Conservation (phyloP, 352 stramenopile species). For the Discostella stelligera region DNA sequence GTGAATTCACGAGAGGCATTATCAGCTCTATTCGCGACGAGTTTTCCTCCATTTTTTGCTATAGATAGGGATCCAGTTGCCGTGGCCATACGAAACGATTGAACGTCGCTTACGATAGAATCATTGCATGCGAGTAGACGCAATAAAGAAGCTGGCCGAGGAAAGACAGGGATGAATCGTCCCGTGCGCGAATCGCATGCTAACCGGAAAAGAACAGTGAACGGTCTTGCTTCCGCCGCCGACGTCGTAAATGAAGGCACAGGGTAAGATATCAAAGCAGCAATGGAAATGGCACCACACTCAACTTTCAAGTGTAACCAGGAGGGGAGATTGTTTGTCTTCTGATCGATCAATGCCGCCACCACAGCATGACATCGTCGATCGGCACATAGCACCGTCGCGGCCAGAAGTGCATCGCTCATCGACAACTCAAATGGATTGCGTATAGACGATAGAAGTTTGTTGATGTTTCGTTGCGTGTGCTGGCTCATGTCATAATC, state of each 20-base stretch:
- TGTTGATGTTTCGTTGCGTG: conserved; percentile 52
- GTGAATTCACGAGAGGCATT: conserved; percentile 24
- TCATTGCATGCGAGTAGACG: conserved; percentile 71
- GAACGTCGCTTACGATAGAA: conserved; percentile 50
- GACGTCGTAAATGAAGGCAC: background rate
- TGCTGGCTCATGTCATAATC: conserved; percentile 38
- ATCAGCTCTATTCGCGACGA: conserved; percentile 2
- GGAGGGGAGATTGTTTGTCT: conserved; percentile 46
- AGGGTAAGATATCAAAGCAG: conserved; percentile 54
- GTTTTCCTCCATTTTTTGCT: background rate
- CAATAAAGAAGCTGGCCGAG: conserved; percentile 54
- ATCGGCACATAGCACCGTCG: conserved; percentile 72
- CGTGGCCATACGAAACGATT: conserved; percentile 45
- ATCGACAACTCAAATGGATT: conserved; percentile 78
- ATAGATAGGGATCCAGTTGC: background rate
- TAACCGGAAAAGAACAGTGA: conserved; percentile 71
- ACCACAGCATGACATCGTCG: conserved; percentile 69
- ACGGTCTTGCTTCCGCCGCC: conserved; percentile 4
- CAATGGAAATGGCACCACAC: conserved; percentile 66
- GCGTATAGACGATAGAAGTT: conserved; percentile 72
- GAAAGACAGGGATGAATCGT: conserved; percentile 69
- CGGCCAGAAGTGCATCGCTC: conserved; percentile 74
- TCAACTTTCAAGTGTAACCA: conserved; percentile 75
- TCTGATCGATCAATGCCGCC: conserved; percentile 46
- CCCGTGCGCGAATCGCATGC: conserved; percentile 74